phyloP scores from a whole-genome alignment of 140 eudicot species.

The Cichorium intybus region DNA sequence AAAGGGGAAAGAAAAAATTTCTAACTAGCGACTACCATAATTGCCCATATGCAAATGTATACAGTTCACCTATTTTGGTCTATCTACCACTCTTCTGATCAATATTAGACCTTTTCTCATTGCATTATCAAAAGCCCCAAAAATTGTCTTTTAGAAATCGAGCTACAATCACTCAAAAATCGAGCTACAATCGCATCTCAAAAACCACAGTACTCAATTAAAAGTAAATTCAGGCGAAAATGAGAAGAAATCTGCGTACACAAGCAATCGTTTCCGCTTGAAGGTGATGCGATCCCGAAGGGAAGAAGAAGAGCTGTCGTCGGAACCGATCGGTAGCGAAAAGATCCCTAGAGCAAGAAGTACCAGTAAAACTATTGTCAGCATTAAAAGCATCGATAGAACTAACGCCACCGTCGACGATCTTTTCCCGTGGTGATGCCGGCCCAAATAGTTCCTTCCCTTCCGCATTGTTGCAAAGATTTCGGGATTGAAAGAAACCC shows the following conservation, averaged over 20 bases:
- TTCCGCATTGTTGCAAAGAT: slow-evolving; percentile 46
- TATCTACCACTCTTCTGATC: neutral
- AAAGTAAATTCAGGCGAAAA: neutral
- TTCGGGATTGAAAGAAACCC: slow-evolving; percentile 8
- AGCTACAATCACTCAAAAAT: neutral
- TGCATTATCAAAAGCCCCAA: neutral
- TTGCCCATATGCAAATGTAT: no score
- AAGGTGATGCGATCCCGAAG: slow-evolving; percentile 43
- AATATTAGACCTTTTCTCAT: neutral
- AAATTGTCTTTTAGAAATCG: neutral
- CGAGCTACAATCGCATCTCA: neutral
- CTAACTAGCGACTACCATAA: no score
- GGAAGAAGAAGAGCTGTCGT: slow-evolving; percentile 23
- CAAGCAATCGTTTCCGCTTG: slow-evolving; percentile 39
- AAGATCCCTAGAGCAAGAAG: slow-evolving; percentile 80
- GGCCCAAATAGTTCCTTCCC: slow-evolving; percentile 32
- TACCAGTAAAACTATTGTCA: slow-evolving; percentile 59
- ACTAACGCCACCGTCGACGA: slow-evolving; percentile 63
- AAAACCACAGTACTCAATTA: neutral
- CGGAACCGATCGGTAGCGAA: slow-evolving; percentile 56
- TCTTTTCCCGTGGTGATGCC: slow-evolving; percentile 59
- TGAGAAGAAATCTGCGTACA: slow-evolving; percentile 23
- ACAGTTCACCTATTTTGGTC: neutral
- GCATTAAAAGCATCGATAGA: slow-evolving; percentile 67
- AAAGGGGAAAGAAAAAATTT: no score